Conservation (phyloP, 768 basidiomycete genomes). For the Tricholomella constricta region DNA sequence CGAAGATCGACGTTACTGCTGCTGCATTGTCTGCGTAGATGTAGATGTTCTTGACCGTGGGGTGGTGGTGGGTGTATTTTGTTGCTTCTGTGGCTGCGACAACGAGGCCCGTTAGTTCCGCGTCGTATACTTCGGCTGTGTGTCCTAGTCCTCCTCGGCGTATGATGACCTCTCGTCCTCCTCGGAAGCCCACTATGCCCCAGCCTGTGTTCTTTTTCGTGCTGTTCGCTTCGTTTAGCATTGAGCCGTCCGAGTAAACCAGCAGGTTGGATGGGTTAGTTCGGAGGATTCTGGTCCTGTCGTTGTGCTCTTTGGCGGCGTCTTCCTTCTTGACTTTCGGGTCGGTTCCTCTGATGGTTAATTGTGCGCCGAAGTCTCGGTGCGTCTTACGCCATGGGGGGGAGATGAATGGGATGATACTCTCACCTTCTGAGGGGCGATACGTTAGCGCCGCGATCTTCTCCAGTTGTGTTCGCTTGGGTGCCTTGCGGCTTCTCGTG, state of each 20-base stretch:
- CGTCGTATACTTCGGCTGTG: constrained; percentile 28
- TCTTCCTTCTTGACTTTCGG: not conserved
- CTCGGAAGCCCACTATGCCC: constrained; percentile 19
- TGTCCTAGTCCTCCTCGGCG: constrained; percentile 23
- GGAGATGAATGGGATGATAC: not conserved
- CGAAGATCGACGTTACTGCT: constrained; percentile 12
- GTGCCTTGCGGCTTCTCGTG: not conserved
- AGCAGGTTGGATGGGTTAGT: too few species aligned
- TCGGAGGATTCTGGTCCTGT: not conserved
- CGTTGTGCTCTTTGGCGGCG: not conserved
- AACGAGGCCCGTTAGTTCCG: constrained; percentile 25
- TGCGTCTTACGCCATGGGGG: not conserved
- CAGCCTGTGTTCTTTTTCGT: constrained; percentile 17
- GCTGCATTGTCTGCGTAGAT: constrained; percentile 20
- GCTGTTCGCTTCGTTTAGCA: not conserved
- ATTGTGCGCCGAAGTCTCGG: not conserved
- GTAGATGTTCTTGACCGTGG: constrained; percentile 17
- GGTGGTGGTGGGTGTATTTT: constrained; percentile 2
- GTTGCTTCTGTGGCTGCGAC: constrained; percentile 15
- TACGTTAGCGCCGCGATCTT: constrained; percentile 18
- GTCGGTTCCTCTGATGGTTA: not conserved
- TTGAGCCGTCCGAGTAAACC: constrained; percentile 6
- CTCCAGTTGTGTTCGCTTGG: constrained; percentile 7
- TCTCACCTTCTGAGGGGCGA: not conserved
- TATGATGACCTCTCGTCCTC: constrained; percentile 11